Percentiles rank a stretch among this genome's conserved stretches.
phyloP scores from a whole-genome alignment of 2,329 filamentous ascomycete genomes.

The Ascochyta clinopodiicola region DNA sequence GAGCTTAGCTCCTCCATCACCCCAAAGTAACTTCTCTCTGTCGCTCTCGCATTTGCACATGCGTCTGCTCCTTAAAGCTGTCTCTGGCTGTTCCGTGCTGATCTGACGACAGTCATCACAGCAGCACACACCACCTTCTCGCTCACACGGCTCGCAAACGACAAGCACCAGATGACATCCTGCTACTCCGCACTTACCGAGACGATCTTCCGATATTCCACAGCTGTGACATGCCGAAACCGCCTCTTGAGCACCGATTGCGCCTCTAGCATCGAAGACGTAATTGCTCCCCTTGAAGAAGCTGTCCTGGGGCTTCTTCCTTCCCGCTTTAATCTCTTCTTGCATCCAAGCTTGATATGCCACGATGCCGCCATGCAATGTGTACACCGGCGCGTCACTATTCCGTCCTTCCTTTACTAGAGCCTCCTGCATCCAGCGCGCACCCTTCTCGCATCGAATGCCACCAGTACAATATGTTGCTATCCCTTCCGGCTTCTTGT shows the following conservation, averaged over 20 bases:
- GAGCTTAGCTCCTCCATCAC: conserved; percentile 18
- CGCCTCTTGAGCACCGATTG: conserved; percentile 19
- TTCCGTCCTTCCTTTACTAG: conserved; percentile 5
- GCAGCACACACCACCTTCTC: conserved; percentile 16
- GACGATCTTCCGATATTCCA: conserved; percentile 15
- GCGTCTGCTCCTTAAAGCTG: conserved; percentile 2
- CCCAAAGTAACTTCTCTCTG: conserved; percentile 28
- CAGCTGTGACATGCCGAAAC: conserved; percentile 31
- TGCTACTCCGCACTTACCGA: conserved; percentile 24
- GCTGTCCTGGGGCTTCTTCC: conserved; percentile 24
- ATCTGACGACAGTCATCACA: conserved; percentile 25
- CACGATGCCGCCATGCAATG: conserved; percentile 31
- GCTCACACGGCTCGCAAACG: conserved; percentile 25
- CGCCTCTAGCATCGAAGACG: conserved; percentile 34
- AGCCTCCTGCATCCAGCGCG: conserved; percentile 35
- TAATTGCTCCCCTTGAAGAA: conserved; percentile 35
- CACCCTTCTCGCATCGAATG: conserved; percentile 34
- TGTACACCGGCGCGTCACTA: conserved; percentile 20
- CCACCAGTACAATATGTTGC: conserved; percentile 36
- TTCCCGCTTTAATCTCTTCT: conserved; percentile 22
- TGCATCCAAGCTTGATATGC: conserved; percentile 35
- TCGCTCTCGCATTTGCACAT: conserved; percentile 30
- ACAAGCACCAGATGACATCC: conserved; percentile 33
- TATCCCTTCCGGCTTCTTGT: conserved; percentile 20
- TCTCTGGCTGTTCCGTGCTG: background rate